These are phyloP conservation scores for Phytopythium mirpurense DNA, from an alignment of 352 stramenopile genomes.

Conservation along the genomic window DNA sequence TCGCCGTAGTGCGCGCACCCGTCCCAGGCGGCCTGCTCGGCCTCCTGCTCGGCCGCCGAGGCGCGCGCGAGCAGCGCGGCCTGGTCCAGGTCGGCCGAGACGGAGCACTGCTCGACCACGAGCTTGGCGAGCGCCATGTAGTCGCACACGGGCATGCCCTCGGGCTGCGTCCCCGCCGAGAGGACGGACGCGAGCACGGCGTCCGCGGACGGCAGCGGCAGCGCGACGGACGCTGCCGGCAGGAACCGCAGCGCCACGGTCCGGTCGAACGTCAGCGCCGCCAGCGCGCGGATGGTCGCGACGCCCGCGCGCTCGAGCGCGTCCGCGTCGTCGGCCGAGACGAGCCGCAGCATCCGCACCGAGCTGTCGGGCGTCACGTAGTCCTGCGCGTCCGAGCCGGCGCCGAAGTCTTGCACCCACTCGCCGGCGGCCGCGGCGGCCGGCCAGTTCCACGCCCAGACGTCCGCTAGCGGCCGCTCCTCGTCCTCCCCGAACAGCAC, in stretches of 20 bases:
- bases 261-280: conserved; percentile 37
- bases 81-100: conserved; percentile 36
- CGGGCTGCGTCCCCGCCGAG: not conserved
- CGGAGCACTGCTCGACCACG: conserved; percentile 46
- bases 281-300: conserved; percentile 78
- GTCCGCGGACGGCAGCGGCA: conserved; percentile 2
- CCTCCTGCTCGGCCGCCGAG: conserved; percentile 9
- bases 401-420: conserved; percentile 50
- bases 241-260: conserved; percentile 40
- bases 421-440: conserved; percentile 5
- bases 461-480: conserved; percentile 49
- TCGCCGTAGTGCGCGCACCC: conserved; percentile 49
- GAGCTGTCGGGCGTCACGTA: conserved; percentile 47
- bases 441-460: conserved; percentile 51
- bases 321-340: conserved; percentile 43
- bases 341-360: conserved; percentile 41
- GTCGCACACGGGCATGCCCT: conserved; percentile 57
- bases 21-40: conserved; percentile 33
- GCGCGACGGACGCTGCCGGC: not conserved
- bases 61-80: conserved; percentile 39
- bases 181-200: conserved; percentile 1
- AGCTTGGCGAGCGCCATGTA: conserved; percentile 62
- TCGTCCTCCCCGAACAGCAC: conserved; percentile 61
- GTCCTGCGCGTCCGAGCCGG: conserved; percentile 17
- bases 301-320: conserved; percentile 59